These are phyloP conservation scores for Pharnaceum exiguum DNA, from an alignment of 148 eudicot species.

Conservation along the genomic window DNA sequence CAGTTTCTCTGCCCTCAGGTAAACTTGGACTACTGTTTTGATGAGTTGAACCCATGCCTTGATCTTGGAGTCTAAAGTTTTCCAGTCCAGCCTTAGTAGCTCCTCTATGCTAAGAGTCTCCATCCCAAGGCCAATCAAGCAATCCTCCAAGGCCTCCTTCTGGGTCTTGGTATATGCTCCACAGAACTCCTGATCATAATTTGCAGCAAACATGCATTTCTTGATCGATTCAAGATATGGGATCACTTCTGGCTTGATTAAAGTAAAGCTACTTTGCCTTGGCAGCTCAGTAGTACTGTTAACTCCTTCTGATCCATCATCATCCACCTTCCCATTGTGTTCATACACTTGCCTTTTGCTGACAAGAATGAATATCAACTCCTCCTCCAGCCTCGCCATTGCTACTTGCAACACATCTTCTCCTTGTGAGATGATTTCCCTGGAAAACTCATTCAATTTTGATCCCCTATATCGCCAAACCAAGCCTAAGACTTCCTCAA, in stretches of 20 bases:
- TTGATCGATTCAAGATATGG: conserved; percentile 43
- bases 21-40: conserved; percentile 39
- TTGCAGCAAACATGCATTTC: conserved; percentile 43
- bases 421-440: conserved; percentile 12
- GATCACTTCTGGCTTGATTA: conserved; percentile 46
- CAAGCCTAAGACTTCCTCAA: conserved; percentile 16
- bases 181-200: conserved; percentile 45
- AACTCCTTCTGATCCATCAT: conserved; percentile 3
- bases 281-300: conserved; percentile 11
- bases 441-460: conserved; percentile 6
- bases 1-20: conserved; percentile 50
- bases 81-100: conserved; percentile 52
- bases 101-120: conserved; percentile 63
- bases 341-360: conserved; percentile 20
- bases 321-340: conserved; percentile 14
- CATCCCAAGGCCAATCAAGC: conserved; percentile 33
- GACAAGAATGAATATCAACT: conserved; percentile 20
- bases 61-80: conserved; percentile 38
- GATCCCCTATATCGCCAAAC: conserved; percentile 10
- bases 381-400: conserved; percentile 25
- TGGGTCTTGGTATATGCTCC: conserved; percentile 34
- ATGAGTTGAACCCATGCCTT: conserved; percentile 57
- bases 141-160: conserved; percentile 52
- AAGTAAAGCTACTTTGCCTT: conserved; percentile 26
- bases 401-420: conserved; percentile 26